Conservation (phyloP, 257 asterid genomes). For the Coffea eugenioides region DNA sequence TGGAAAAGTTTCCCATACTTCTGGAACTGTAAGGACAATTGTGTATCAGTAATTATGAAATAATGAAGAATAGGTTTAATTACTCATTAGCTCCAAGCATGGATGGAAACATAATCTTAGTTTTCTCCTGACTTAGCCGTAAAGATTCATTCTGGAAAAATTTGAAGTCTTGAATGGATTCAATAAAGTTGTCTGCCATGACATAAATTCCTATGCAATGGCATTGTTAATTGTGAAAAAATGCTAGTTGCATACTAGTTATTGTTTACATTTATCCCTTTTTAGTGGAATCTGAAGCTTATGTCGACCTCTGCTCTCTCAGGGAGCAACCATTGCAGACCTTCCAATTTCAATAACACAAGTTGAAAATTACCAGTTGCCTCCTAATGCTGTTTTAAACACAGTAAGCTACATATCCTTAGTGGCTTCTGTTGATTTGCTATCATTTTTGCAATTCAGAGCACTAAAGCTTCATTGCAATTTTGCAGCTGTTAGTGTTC, state of each 20-base stretch:
- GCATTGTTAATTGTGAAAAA: neutral
- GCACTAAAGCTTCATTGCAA: neutral
- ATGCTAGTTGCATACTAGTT: neutral
- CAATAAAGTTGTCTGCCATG: neutral
- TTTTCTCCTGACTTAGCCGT: neutral
- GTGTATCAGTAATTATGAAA: neutral
- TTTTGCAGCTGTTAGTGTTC: neutral
- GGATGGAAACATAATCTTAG: neutral
- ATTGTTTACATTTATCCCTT: neutral
- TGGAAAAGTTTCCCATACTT: no score
- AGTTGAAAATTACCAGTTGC: conserved; percentile 40
- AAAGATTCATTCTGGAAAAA: neutral
- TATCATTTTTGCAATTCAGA: neutral
- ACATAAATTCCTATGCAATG: neutral
- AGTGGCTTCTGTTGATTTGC: neutral
- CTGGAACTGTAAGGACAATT: neutral
- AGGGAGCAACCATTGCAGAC: conserved; percentile 49
- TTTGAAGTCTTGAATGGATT: neutral
- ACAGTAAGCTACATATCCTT: conserved; percentile 16
- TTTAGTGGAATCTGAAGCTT: neutral
- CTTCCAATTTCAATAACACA: conserved; percentile 31
- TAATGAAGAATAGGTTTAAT: no score
- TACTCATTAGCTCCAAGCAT: no score
- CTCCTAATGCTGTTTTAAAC: conserved; percentile 37
- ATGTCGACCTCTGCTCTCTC: conserved; percentile 15